A percentile compares a stretch with the other conserved stretches of the same genome.
These are phyloP conservation scores for Pestalotiopsis sp. DNA, from an alignment of 2,329 filamentous ascomycete genomes.

Conservation along the genomic window DNA sequence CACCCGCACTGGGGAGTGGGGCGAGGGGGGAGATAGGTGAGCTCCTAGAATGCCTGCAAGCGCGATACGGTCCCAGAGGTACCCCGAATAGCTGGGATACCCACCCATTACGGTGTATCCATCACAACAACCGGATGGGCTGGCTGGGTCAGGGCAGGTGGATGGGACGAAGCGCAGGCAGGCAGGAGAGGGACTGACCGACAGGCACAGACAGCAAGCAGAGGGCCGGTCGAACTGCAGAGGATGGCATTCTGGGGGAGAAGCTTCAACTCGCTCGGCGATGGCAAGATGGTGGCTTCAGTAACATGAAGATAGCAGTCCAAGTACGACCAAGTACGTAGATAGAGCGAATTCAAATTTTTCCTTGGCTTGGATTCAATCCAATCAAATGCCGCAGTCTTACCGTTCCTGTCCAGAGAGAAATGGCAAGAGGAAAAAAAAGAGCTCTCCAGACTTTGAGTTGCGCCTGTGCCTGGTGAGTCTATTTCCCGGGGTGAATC, in stretches of 20 bases:
- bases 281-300: not conserved
- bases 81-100: not conserved
- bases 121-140: conserved; percentile 4
- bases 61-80: not conserved
- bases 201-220: not conserved
- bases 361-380: not conserved
- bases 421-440: not conserved
- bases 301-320: not conserved
- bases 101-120: not conserved
- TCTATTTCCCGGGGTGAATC: conserved; percentile 1
- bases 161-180: not conserved
- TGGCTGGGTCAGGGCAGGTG: not conserved
- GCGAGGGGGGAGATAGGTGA: not conserved
- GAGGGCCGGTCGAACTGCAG: not conserved
- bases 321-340: not conserved
- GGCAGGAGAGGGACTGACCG: not conserved
- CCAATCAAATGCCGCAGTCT: not conserved
- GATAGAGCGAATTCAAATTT: not conserved
- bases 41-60: conserved; percentile 5
- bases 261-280: not conserved
- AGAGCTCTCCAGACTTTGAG: not conserved
- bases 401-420: not conserved
- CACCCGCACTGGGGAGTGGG: not conserved
- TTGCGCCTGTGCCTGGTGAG: conserved; percentile 4
- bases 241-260: not conserved